These are phyloP conservation scores for Groenewaldozyma auringiensis DNA, from an alignment of 1,139 yeast genomes.

Conservation along the genomic window DNA sequence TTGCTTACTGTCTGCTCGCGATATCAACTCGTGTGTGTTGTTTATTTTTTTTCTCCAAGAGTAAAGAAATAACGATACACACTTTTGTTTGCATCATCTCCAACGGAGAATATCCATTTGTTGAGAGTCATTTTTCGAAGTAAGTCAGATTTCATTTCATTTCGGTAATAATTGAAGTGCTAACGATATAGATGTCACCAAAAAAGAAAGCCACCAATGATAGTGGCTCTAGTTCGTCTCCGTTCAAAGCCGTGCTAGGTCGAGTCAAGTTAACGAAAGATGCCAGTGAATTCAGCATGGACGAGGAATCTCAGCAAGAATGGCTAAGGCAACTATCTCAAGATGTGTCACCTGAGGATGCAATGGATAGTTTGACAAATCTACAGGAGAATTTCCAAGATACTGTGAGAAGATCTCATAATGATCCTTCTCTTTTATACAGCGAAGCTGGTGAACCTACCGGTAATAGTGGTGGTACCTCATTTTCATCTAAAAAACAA, in stretches of 20 bases:
- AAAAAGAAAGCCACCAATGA: too few species aligned
- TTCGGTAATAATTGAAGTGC: too few species aligned
- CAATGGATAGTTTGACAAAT: neutral
- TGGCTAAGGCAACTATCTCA: neutral
- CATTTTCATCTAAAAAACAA: conserved; percentile 6
- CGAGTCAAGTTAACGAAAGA: neutral
- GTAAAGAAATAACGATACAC: too few species aligned
- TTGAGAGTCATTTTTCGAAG: too few species aligned
- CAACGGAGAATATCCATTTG: too few species aligned
- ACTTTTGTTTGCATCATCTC: too few species aligned
- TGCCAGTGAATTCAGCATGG: neutral
- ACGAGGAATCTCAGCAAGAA: neutral
- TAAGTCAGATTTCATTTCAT: too few species aligned
- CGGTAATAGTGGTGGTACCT: neutral
- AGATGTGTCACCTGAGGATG: neutral
- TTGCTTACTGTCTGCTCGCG: too few species aligned
- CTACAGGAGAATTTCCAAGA: neutral
- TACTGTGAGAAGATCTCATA: neutral
- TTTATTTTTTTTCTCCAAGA: too few species aligned
- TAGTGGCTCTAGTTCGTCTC: too few species aligned
- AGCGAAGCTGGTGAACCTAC: neutral
- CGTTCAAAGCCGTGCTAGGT: neutral
- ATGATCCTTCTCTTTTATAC: neutral
- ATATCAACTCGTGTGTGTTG: too few species aligned
- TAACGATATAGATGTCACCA: too few species aligned